Conservation (phyloP, 306 rosid genomes). For the Rubus parviflorus region DNA sequence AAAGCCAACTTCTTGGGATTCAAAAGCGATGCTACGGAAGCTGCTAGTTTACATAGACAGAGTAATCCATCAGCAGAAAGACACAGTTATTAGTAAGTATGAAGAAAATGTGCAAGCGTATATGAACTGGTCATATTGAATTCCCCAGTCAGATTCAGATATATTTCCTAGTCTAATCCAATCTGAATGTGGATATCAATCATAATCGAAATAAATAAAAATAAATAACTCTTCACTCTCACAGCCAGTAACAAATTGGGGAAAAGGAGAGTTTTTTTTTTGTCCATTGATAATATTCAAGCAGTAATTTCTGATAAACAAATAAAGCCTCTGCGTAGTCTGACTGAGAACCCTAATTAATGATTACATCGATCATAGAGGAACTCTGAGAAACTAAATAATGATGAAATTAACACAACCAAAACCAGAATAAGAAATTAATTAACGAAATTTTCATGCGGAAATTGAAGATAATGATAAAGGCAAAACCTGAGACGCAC, state of each 20-base stretch:
- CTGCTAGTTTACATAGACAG: slow-evolving; percentile 3
- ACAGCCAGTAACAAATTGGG: too few relatives aligned
- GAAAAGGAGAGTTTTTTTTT: too few relatives aligned
- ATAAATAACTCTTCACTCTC: too few relatives aligned
- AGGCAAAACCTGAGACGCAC: not conserved
- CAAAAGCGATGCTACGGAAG: not conserved
- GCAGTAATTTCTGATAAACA: too few relatives aligned
- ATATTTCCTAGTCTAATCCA: not conserved
- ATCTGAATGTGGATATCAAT: not conserved
- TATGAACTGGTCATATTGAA: not conserved
- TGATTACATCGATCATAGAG: not conserved
- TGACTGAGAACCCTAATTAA: not conserved
- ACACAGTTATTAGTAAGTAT: not conserved
- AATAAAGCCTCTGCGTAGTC: too few relatives aligned
- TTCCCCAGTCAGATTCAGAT: not conserved
- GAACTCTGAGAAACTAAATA: not conserved
- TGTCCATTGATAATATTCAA: too few relatives aligned
- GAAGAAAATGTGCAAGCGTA: not conserved
- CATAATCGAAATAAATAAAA: not conserved
- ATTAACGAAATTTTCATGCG: not conserved
- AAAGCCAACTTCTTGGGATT: not conserved
- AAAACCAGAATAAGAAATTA: not conserved
- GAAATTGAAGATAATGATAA: not conserved
- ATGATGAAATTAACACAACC: not conserved
- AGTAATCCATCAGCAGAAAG: not conserved